Evolutionary conservation across 2,329 filamentous ascomycete genomes (phyloP), one percentile per base, ranked within the genome.

Genomic region (Microcyclospora tardicrescens): DNA sequence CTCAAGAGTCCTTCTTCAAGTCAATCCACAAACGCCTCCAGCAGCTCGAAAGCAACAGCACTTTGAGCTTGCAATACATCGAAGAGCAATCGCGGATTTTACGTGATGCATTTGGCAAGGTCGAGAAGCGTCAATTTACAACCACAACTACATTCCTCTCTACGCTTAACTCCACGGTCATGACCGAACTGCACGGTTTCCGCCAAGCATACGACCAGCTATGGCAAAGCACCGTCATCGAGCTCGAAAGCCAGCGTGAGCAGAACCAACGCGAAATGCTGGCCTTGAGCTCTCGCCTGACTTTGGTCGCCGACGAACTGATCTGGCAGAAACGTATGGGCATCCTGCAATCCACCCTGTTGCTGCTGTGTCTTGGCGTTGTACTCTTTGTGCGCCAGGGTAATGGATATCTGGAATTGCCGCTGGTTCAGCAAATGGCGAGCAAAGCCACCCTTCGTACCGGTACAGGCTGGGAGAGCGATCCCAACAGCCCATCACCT

Each of bases 1-100:
- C 93, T 1, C 91, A 98, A 60, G 91, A 98, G 58, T 91, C 84
- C 2, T 96, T 98, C 62, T 98, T 95, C 72, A 96, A 96, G 59
- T 84, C 86, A 3, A 81, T 96, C 8, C 85, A 87, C 46, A 96
- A 96, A 61, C 83, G 91, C 1, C 71, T 98, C 4, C 84, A 89
- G 47, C 79, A 87, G 51, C 77, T 96, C 6, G 91, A 98, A 60
- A 76, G 84, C 12, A 98, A 96, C 58, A 85, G 87, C 10, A 93
- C 89, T 0, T 69, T 96, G 10, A 94, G 87, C 0, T 68, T 96
- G 8, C 84, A 94, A 53, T 98, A 98, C 55, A 93, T 98, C 43
- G 89, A 96, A 63, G 86, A 94, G 43, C 91, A 96, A 58, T 95
- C 89, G 3, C 81, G 79, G 35, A 85, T 93, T 45, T 69, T 96